Percentiles rank a stretch among this genome's conserved stretches.
These are phyloP conservation scores for Paramarasmius palmivorus DNA, from an alignment of 1,284 basidiomycete genomes.

Conservation along the genomic window DNA sequence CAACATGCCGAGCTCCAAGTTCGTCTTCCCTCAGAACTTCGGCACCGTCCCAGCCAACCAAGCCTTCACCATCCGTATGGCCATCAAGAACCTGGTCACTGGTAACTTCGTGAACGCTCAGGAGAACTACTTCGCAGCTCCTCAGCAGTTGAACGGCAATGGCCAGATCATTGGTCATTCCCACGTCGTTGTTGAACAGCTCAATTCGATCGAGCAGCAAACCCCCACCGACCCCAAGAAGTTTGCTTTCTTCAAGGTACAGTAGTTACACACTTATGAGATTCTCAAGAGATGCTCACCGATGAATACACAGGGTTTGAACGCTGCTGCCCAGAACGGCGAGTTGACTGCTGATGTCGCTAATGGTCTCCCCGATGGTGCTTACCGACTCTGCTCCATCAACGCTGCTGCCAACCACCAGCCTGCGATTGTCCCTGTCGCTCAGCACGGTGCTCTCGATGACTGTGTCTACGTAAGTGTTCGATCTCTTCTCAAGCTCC, in stretches of 20 bases:
- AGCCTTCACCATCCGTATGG: slow-evolving; percentile 42
- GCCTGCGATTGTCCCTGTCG: slow-evolving; percentile 62
- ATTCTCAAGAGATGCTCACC: background rate
- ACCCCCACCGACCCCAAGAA: slow-evolving; percentile 45
- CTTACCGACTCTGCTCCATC: slow-evolving; percentile 62
- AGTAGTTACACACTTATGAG: slow-evolving; percentile 31
- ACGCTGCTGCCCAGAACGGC: slow-evolving; percentile 48
- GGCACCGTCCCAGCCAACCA: slow-evolving; percentile 31
- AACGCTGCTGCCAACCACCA: slow-evolving; percentile 66
- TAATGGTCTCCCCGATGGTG: slow-evolving; percentile 56
- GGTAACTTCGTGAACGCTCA: slow-evolving; percentile 59
- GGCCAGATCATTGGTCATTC: slow-evolving; percentile 58
- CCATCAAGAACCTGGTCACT: slow-evolving; percentile 48
- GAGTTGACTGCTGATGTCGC: slow-evolving; percentile 53
- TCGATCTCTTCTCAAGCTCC: background rate
- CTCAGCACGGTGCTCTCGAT: slow-evolving; percentile 38
- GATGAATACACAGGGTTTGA: slow-evolving; percentile 40
- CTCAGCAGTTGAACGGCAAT: slow-evolving; percentile 51
- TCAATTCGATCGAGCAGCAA: slow-evolving; percentile 45
- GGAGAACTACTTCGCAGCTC: slow-evolving; percentile 59
- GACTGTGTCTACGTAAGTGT: slow-evolving; percentile 47
- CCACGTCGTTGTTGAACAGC: slow-evolving; percentile 55
- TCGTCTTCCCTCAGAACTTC: slow-evolving; percentile 43
- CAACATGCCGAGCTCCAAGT: slow-evolving; percentile 50
- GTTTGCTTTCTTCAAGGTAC: slow-evolving; percentile 64